Conservation (phyloP, 2,329 filamentous ascomycete genomes). For the Fusarium clavum region DNA sequence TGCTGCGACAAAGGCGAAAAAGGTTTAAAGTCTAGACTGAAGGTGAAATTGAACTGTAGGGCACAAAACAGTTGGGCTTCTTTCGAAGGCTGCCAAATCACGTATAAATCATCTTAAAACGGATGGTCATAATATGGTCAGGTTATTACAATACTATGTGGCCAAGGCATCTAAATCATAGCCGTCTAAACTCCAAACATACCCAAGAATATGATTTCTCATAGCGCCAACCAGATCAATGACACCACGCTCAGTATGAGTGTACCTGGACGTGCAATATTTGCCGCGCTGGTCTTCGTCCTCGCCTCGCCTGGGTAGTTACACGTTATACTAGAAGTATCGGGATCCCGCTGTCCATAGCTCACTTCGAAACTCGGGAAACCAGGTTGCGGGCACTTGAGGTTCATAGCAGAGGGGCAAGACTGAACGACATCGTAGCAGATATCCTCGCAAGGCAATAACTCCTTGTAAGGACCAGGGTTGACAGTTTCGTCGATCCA, state of each 20-base stretch:
- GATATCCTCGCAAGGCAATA: conserved; percentile 87
- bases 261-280: conserved; percentile 20
- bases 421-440: conserved; percentile 88
- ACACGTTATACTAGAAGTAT: conserved; percentile 48
- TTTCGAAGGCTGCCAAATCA: neutral
- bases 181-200: conserved; percentile 21
- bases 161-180: conserved; percentile 9
- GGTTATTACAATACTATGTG: conserved; percentile 1
- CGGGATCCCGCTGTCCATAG: conserved; percentile 49
- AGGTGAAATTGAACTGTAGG: neutral
- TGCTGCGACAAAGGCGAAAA: conserved; percentile 39
- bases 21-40: conserved; percentile 6
- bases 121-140: neutral
- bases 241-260: conserved; percentile 31
- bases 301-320: conserved; percentile 55
- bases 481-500: conserved; percentile 77
- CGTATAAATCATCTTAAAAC: neutral
- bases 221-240: conserved; percentile 38
- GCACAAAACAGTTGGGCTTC: neutral
- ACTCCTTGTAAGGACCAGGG: conserved; percentile 93
- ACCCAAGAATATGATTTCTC: conserved; percentile 13
- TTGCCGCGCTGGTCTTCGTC: conserved; percentile 44
- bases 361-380: conserved; percentile 52
- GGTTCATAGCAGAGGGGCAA: conserved; percentile 81
- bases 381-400: conserved; percentile 73